Evolutionary conservation across 179 eudicot genomes (phyloP).

Genomic region (Pouteria campechiana): DNA sequence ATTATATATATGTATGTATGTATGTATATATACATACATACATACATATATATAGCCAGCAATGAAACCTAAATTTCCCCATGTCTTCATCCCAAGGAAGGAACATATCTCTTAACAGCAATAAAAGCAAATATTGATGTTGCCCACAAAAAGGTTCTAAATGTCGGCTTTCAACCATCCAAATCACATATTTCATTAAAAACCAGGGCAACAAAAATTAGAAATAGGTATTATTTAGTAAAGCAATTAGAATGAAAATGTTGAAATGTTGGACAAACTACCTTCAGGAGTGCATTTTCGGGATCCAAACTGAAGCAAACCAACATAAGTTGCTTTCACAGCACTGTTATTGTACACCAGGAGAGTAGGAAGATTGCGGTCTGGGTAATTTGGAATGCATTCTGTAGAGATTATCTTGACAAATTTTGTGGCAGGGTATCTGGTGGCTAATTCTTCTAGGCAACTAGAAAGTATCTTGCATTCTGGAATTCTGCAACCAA

Average conservation of each 20-base stretch:
- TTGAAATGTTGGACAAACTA: conserved; percentile 7
- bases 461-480: conserved; percentile 66
- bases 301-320: conserved; percentile 65
- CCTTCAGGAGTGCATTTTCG: conserved; percentile 93
- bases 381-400: conserved; percentile 93
- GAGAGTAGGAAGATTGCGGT: conserved; percentile 80
- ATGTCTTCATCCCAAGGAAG: too few species aligned
- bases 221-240: too few species aligned
- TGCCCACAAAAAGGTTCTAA: too few species aligned
- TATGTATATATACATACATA: too few species aligned
- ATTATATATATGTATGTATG: too few species aligned
- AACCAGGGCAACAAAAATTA: too few species aligned
- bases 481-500: conserved; percentile 36
- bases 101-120: too few species aligned
- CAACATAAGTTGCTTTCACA: conserved; percentile 80
- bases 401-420: conserved; percentile 91
- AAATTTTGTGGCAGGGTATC: conserved; percentile 81
- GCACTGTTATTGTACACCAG: conserved; percentile 83
- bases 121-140: too few species aligned
- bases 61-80: too few species aligned
- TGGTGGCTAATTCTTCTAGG: conserved; percentile 69
- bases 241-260: background rate
- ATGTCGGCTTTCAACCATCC: too few species aligned
- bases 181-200: too few species aligned
- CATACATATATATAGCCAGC: too few species aligned